Evolutionary conservation across 805 yeast genomes (phyloP).

Genomic region (Pichia phayaonensis): DNA sequence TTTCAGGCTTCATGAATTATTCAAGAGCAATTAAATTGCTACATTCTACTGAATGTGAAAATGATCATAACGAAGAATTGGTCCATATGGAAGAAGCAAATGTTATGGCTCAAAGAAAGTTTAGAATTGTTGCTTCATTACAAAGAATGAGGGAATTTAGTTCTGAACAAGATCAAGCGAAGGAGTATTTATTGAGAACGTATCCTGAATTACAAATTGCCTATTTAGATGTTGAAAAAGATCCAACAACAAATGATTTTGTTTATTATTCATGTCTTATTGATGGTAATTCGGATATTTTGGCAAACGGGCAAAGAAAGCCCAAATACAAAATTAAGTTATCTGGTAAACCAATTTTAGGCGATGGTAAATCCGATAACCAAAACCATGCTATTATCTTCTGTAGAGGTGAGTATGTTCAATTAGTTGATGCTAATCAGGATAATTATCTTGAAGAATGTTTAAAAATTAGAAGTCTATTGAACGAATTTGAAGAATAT

Average conservation of each 20-base stretch:
- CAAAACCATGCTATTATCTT: conserved; percentile 72
- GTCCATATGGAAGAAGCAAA: conserved; percentile 36
- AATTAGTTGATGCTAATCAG: conserved; percentile 77
- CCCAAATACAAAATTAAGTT: conserved; percentile 59
- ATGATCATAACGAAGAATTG: conserved; percentile 28
- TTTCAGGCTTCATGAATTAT: conserved; percentile 78
- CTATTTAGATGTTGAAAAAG: conserved; percentile 47
- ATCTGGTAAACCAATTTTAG: conserved; percentile 76
- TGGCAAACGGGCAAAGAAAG: conserved; percentile 48
- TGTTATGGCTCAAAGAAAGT: conserved; percentile 53
- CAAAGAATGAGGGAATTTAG: conserved; percentile 49
- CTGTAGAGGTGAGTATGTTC: conserved; percentile 75
- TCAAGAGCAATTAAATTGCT: conserved; percentile 62
- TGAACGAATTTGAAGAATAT: conserved; percentile 68
- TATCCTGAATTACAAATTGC: conserved; percentile 63
- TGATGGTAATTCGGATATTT: conserved; percentile 61
- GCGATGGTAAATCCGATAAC: conserved; percentile 81
- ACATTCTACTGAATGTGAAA: conserved; percentile 43
- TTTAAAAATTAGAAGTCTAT: conserved; percentile 63
- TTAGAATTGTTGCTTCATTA: conserved; percentile 58
- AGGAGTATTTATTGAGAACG: conserved; percentile 51
- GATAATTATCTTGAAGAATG: conserved; percentile 80
- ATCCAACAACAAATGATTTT: conserved; percentile 36
- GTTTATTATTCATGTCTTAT: conserved; percentile 56
- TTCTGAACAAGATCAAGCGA: conserved; percentile 50